A percentile compares a stretch with the other conserved stretches of the same genome.
These are phyloP conservation scores for Salix dunnii DNA, from an alignment of 345 rosid species.

Conservation along the genomic window DNA sequence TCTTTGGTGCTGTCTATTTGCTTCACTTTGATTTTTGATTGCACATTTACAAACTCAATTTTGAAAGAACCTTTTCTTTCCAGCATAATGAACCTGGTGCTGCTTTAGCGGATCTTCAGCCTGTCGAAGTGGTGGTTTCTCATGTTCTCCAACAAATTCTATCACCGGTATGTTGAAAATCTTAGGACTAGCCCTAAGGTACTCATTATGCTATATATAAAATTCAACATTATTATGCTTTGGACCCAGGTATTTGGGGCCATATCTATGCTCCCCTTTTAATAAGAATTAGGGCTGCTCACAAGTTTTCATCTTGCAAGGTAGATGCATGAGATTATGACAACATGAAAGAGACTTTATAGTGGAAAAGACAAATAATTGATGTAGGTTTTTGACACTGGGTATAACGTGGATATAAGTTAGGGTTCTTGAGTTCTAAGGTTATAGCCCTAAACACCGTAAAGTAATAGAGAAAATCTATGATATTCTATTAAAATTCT, in stretches of 20 bases:
- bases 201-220: background rate
- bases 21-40: background rate
- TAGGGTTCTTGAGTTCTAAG: too few species aligned
- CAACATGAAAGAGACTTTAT: background rate
- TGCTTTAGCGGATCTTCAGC: slow-evolving; percentile 82
- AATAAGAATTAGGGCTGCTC: background rate
- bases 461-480: too few species aligned
- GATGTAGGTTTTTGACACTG: background rate
- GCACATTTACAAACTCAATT: slow-evolving; percentile 4
- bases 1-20: background rate
- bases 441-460: too few species aligned
- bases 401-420: too few species aligned
- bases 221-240: background rate
- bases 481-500: too few species aligned
- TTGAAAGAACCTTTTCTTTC: slow-evolving; percentile 11
- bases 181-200: background rate
- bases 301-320: background rate
- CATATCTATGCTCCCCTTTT: background rate
- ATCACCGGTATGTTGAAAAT: slow-evolving; percentile 54
- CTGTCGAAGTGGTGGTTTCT: slow-evolving; percentile 81
- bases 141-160: slow-evolving; percentile 79
- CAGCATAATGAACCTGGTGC: slow-evolving; percentile 98
- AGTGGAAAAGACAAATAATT: background rate
- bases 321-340: background rate
- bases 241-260: background rate